phyloP scores from a whole-genome alignment of 768 basidiomycete genomes.

The Tylopilus sp. region DNA sequence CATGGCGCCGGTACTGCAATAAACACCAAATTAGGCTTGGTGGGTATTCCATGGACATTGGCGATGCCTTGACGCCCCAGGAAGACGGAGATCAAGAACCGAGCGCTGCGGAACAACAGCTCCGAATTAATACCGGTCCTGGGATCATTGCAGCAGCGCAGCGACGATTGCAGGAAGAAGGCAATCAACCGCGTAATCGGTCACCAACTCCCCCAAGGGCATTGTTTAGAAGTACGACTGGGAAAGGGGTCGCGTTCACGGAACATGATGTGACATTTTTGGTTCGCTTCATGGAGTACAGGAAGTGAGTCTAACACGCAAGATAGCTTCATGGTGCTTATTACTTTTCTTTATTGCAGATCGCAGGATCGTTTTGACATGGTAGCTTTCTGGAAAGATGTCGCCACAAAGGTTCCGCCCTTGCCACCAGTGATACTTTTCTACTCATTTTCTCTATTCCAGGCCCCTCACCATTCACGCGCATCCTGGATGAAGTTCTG shows the following conservation, averaged over 20 bases:
- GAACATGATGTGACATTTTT: conserved; percentile 78
- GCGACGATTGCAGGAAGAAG: conserved; percentile 38
- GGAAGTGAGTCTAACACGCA: conserved; percentile 49
- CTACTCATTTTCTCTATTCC: conserved; percentile 4
- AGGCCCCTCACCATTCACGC: conserved; percentile 88
- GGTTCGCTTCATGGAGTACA: conserved; percentile 72
- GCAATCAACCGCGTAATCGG: conserved; percentile 45
- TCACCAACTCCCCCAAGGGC: conserved; percentile 82
- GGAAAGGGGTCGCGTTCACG: conserved; percentile 88
- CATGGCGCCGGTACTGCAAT: conserved; percentile 89
- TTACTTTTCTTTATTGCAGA: conserved; percentile 28
- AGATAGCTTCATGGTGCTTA: conserved; percentile 2
- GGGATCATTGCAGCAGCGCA: conserved; percentile 45
- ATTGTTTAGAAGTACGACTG: conserved; percentile 79
- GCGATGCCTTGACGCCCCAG: conserved; percentile 44
- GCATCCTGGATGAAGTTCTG: conserved; percentile 96
- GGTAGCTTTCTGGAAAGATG: conserved; percentile 79
- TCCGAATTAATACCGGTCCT: conserved; percentile 36
- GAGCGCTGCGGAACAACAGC: conserved; percentile 39
- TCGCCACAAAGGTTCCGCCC: conserved; percentile 55
- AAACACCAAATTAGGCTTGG: conserved; percentile 90
- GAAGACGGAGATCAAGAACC: conserved; percentile 43
- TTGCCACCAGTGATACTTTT: background rate
- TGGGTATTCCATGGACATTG: conserved; percentile 74
- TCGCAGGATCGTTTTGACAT: conserved; percentile 63